Base-by-base conservation (phyloP, 164 flowering plant genomes). In the Magnolia kwangsiensis region DNA sequence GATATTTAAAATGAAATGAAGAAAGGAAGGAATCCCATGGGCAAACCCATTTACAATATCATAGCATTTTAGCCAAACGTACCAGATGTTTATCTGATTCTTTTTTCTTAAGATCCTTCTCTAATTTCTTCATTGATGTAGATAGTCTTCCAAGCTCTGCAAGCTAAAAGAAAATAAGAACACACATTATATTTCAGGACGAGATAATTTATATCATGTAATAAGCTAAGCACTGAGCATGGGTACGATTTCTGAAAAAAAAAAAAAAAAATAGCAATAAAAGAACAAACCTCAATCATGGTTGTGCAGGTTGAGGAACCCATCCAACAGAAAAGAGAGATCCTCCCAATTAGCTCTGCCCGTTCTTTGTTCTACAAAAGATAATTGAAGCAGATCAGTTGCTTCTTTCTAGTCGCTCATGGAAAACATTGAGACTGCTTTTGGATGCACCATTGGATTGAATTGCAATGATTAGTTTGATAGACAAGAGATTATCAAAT, bases 121-220 rank as follows among this genome's bases (percentile, higher is more conserved):
- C 95, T 63, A 94, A 69, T 86, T 91, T 94, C 83, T 94, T 94
- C 86, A 90, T 85, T 66, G 97, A 88, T 77, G 86, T 81, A 24
- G 98, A 92, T 78, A 96, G 92, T 84, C 99, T 94, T 70, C 94
- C 96, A 69, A 96, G 88, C 83, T 96, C 98, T 74, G 92, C 94
- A 81, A 92, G 58, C 99, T 96, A 83, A 75, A 82, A n/a, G 72
- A 67, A 20, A 67, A 8, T 0, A 50, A 49, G 65, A 63, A 1
- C 67, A 74, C 67, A 74, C 21, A 45, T 1, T 9, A 75, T 8
- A n/a, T 18, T 63, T 63, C 51, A 23, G 3, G 29, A 23, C 21
- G 18, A 45, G 24, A 29, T 68, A 10, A 66, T 27, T 16, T 8
- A 11, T 55, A 55, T 55, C 61, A 55, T 55, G 61, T 16, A 55